These are phyloP conservation scores for Aureobasidium melanogenum DNA, from an alignment of 2,329 filamentous ascomycete genomes.

Conservation along the genomic window DNA sequence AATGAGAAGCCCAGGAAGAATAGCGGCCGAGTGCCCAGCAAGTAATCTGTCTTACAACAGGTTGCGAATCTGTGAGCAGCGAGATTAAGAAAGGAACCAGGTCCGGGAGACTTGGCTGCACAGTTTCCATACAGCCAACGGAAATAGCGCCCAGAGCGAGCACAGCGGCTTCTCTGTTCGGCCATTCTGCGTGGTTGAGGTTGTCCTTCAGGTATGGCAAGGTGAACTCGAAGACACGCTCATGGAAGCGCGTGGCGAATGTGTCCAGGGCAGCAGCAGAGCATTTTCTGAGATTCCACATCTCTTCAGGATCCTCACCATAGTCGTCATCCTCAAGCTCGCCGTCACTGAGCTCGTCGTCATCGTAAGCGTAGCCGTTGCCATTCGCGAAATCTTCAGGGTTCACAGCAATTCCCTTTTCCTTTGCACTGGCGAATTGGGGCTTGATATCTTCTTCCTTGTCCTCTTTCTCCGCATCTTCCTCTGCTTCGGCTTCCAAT, in stretches of 20 bases:
- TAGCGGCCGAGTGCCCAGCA: conserved; percentile 96
- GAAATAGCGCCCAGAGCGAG: conserved; percentile 90
- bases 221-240: conserved; percentile 81
- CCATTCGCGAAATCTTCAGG: conserved; percentile 31
- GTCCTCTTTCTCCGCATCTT: conserved; percentile 87
- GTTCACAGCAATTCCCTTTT: conserved; percentile 12
- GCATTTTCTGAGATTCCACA: conserved; percentile 94
- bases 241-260: conserved; percentile 82
- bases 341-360: conserved; percentile 77
- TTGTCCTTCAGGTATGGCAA: conserved; percentile 88
- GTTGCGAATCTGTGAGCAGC: conserved; percentile 73
- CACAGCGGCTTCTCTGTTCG: conserved; percentile 85
- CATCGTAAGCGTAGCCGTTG: conserved; percentile 38
- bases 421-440: conserved; percentile 63
- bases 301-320: conserved; percentile 70
- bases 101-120: conserved; percentile 82
- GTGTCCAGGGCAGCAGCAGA: conserved; percentile 92
- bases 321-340: conserved; percentile 71
- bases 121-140: conserved; percentile 84
- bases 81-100: conserved; percentile 84
- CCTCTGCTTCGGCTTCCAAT: conserved; percentile 66
- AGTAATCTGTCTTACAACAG: conserved; percentile 90
- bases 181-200: conserved; percentile 81
- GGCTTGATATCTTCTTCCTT: conserved; percentile 86
- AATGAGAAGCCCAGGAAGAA: conserved; percentile 78